Evolutionary conservation across 352 stramenopile species (phyloP).

Genomic region (Phytophthora sp.): DNA sequence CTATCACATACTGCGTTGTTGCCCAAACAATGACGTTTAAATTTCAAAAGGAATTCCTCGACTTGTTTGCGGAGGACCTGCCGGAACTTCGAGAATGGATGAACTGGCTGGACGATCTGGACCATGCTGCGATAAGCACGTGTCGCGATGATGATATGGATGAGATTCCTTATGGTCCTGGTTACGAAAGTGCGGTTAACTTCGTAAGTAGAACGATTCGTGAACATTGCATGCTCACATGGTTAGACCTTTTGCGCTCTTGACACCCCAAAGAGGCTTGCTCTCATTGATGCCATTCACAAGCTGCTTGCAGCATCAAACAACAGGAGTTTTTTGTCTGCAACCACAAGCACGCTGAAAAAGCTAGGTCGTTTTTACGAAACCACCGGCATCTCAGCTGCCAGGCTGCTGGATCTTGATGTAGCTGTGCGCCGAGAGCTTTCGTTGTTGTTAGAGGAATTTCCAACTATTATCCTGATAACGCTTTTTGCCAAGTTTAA

Average conservation of each 20-base stretch:
- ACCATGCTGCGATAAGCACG: background rate
- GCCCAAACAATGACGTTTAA: conserved; percentile 45
- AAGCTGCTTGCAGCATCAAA: conserved; percentile 22
- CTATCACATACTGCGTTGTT: conserved; percentile 47
- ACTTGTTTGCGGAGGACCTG: conserved; percentile 50
- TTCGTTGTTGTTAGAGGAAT: conserved; percentile 47
- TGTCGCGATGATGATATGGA: conserved; percentile 4
- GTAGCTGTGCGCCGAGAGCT: conserved; percentile 31
- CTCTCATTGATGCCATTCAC: conserved; percentile 35
- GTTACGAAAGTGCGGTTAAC: conserved; percentile 30
- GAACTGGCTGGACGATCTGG: conserved; percentile 48
- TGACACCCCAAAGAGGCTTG: conserved; percentile 28
- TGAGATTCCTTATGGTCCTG: background rate
- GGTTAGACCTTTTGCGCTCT: conserved; percentile 53
- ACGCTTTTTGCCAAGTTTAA: conserved; percentile 65
- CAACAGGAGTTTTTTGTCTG: conserved; percentile 1
- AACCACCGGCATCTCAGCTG: conserved; percentile 40
- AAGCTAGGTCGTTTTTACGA: conserved; percentile 67
- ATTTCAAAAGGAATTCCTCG: conserved; percentile 61
- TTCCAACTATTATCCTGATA: conserved; percentile 56
- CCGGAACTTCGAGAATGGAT: conserved; percentile 57
- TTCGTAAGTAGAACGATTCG: conserved; percentile 50
- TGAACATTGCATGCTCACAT: conserved; percentile 54
- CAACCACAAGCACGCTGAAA: conserved; percentile 40
- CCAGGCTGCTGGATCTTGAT: conserved; percentile 52